A percentile compares a stretch with the other conserved stretches of the same genome.
phyloP scores from a whole-genome alignment of 164 flowering plant genomes.

The Piper longum region DNA sequence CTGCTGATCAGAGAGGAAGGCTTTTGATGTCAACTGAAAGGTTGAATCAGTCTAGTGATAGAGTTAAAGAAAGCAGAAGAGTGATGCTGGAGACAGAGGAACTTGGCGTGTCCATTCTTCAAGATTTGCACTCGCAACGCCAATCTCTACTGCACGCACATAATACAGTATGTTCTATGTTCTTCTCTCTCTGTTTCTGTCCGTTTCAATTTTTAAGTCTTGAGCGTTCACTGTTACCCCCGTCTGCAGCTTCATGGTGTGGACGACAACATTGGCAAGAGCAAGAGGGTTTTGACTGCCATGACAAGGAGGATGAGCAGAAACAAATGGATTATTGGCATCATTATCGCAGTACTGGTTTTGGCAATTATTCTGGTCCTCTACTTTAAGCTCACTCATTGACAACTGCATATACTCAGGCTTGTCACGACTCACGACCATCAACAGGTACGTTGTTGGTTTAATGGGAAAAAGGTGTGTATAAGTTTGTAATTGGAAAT shows the following conservation, averaged over 20 bases:
- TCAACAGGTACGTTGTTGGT: too few species aligned
- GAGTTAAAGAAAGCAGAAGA: constrained; percentile 38
- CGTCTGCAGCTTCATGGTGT: constrained; percentile 25
- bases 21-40: constrained; percentile 40
- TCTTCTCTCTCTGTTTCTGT: background rate
- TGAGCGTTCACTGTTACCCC: background rate
- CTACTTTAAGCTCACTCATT: constrained; percentile 20
- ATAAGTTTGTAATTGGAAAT: too few species aligned
- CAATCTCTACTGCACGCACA: constrained; percentile 23
- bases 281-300: constrained; percentile 20
- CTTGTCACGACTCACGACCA: too few species aligned
- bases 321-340: constrained; percentile 20
- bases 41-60: constrained; percentile 32
- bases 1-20: constrained; percentile 46
- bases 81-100: constrained; percentile 52
- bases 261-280: constrained; percentile 21
- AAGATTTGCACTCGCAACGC: constrained; percentile 24
- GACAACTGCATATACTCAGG: background rate
- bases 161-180: constrained; percentile 8
- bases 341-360: constrained; percentile 15
- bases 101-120: constrained; percentile 47
- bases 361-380: constrained; percentile 17
- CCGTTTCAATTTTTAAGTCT: background rate
- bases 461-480: too few species aligned
- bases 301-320: constrained; percentile 23